Conservation (phyloP, 202 grass and related monocot species). For the Setaria viridis region DNA sequence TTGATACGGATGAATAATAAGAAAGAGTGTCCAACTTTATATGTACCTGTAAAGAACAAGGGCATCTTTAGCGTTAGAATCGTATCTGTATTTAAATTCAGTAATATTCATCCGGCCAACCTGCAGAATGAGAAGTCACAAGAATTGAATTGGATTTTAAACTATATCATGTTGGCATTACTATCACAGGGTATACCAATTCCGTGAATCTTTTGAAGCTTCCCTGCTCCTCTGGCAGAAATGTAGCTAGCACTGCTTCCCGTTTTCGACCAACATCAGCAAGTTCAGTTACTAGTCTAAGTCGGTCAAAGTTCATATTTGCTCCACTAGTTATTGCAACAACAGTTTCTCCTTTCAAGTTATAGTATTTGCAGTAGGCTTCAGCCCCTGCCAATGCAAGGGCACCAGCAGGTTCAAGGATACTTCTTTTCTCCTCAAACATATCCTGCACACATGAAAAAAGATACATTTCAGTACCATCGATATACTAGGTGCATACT, state of each 20-base stretch:
- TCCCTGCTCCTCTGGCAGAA: conserved; percentile 82
- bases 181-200: conserved; percentile 52
- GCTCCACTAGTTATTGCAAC: conserved; percentile 94
- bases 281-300: conserved; percentile 93
- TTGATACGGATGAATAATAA: background rate
- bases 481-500: background rate
- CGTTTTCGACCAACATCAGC: conserved; percentile 97
- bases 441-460: conserved; percentile 71
- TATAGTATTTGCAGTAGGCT: conserved; percentile 98
- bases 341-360: conserved; percentile 81
- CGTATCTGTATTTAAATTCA: conserved; percentile 99
- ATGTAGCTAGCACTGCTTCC: conserved; percentile 86
- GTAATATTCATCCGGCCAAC: conserved; percentile 97
- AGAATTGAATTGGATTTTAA: conserved; percentile 26
- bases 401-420: conserved; percentile 96
- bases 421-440: conserved; percentile 99
- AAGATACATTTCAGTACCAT: conserved; percentile 33
- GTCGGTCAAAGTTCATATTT: conserved; percentile 98
- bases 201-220: conserved; percentile 89
- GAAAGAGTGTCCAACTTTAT: background rate
- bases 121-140: conserved; percentile 53
- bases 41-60: conserved; percentile 93
- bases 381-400: conserved; percentile 88
- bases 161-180: conserved; percentile 18
- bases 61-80: conserved; percentile 73